These are phyloP conservation scores for Malus asiatica DNA, from an alignment of 306 rosid genomes.

Conservation along the genomic window DNA sequence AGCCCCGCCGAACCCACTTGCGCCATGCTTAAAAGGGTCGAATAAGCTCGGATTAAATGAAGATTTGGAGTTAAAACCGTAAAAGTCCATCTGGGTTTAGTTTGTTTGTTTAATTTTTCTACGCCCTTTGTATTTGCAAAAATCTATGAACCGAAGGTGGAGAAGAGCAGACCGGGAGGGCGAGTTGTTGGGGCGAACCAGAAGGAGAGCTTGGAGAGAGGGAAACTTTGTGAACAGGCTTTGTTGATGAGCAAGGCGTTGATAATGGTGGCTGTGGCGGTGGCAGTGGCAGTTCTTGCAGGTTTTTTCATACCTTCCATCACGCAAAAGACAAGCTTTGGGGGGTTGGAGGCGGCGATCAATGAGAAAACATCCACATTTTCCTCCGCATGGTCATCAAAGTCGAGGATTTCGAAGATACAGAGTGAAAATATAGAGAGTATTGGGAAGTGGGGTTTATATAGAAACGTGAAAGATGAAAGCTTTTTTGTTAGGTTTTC, in stretches of 20 bases:
- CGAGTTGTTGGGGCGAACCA: constrained; percentile 68
- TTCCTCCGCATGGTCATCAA: constrained; percentile 40
- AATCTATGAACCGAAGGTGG: constrained; percentile 24
- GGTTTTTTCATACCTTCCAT: constrained; percentile 51
- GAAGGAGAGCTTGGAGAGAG: constrained; percentile 49
- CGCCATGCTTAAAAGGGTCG: constrained; percentile 24
- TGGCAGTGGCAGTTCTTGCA: constrained; percentile 3
- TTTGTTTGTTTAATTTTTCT: neutral
- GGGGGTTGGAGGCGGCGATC: constrained; percentile 13
- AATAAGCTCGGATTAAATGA: constrained; percentile 24
- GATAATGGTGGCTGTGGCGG: constrained; percentile 15
- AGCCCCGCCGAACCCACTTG: constrained; percentile 20
- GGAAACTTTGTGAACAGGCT: constrained; percentile 27
- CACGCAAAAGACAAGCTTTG: constrained; percentile 18
- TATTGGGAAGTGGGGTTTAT: constrained; percentile 15
- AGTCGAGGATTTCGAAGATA: constrained; percentile 19
- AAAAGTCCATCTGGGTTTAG: constrained; percentile 26
- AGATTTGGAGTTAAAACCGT: constrained; percentile 23
- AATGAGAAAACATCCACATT: constrained; percentile 49
- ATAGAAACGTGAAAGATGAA: constrained; percentile 4
- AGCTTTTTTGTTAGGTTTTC: constrained; percentile 23
- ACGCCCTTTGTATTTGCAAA: neutral
- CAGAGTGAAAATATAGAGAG: neutral
- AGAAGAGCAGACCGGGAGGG: constrained; percentile 57
- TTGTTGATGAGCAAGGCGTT: constrained; percentile 23